Percentiles rank a stretch among this genome's conserved stretches.
Evolutionary conservation across 371 early-diverging fungal genomes (phyloP).

Genomic region (Quaeritorhiza haematococci): DNA sequence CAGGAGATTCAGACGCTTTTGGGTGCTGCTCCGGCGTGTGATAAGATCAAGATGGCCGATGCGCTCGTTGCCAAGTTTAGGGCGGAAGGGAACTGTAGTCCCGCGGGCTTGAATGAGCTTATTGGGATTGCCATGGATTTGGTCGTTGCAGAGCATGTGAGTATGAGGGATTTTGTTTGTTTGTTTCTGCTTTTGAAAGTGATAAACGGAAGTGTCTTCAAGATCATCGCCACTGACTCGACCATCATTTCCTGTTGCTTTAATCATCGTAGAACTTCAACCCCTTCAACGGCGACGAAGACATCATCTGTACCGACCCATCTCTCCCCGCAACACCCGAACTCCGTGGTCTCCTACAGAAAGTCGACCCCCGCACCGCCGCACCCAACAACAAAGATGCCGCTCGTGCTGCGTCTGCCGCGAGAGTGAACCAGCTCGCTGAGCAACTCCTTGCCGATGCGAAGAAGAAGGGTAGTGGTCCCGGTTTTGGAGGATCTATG

Average conservation of each 20-base stretch:
- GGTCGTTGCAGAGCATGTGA: slow-evolving; percentile 15
- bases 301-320: neutral
- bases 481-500: slow-evolving; percentile 10
- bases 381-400: slow-evolving; percentile 2
- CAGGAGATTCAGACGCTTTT: slow-evolving; percentile 13
- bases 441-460: slow-evolving; percentile 4
- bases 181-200: too few species aligned
- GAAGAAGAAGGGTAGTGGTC: slow-evolving; percentile 5
- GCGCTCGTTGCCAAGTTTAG: slow-evolving; percentile 2
- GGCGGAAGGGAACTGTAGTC: neutral
- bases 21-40: slow-evolving; percentile 24
- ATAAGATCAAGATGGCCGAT: slow-evolving; percentile 20
- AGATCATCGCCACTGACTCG: too few species aligned
- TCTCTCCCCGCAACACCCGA: slow-evolving; percentile 15
- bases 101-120: neutral
- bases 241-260: too few species aligned
- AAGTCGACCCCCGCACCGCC: slow-evolving; percentile 7
- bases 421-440: neutral
- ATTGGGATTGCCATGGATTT: slow-evolving; percentile 13
- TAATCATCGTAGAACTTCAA: neutral
- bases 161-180: neutral
- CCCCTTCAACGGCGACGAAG: neutral
- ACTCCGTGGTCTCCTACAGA: slow-evolving; percentile 16
- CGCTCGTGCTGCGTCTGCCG: slow-evolving; percentile 1
- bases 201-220: too few species aligned